Conservation (phyloP, 108 stramenopile species). For the Cyclotella kingstonii region DNA sequence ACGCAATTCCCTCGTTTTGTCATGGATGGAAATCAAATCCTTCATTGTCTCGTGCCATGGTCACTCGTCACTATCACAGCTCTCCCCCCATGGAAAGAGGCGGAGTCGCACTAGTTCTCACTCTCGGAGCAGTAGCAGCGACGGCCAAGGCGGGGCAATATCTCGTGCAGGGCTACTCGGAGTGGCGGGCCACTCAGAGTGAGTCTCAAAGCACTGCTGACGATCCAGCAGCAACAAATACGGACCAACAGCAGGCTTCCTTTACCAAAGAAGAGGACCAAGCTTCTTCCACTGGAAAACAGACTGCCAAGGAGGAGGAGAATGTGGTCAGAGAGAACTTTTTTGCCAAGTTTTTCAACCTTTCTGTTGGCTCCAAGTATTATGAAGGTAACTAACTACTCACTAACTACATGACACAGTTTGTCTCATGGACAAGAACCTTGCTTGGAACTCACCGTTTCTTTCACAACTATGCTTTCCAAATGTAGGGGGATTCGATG, state of each 20-base stretch:
- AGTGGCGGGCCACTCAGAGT: constrained; percentile 35
- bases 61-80: constrained; percentile 40
- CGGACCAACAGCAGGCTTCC: neutral
- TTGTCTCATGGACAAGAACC: no score
- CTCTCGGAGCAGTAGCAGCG: constrained; percentile 73
- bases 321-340: constrained; percentile 56
- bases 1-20: no score
- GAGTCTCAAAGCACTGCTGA: neutral
- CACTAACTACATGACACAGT: neutral
- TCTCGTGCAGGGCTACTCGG: constrained; percentile 66
- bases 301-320: constrained; percentile 13
- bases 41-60: no score
- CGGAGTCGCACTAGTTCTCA: constrained; percentile 56
- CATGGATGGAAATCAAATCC: no score
- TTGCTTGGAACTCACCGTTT: no score
- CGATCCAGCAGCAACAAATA: constrained; percentile 10
- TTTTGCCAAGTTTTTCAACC: constrained; percentile 79
- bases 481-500: constrained; percentile 85
- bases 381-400: constrained; percentile 79
- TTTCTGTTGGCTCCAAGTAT: constrained; percentile 79
- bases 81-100: constrained; percentile 40
- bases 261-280: neutral
- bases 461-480: neutral
- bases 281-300: neutral
- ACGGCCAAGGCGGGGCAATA: constrained; percentile 72